Evolutionary conservation across 2,329 filamentous ascomycete genomes (phyloP), one percentile per base, ranked within the genome.

Genomic region (Uncinocarpus reesii): DNA sequence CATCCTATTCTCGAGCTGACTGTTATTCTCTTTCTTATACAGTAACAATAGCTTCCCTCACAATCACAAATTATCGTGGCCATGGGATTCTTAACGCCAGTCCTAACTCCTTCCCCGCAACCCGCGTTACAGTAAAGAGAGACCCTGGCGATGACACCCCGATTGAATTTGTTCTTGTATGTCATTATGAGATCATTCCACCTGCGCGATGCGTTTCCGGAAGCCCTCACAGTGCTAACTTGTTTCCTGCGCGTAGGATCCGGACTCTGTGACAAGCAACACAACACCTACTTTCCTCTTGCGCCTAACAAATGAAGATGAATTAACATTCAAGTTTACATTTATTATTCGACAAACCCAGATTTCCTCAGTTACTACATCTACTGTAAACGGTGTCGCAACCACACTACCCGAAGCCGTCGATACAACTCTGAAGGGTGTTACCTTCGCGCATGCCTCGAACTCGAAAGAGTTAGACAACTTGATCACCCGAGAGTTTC

Each of bases 361-460:
- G 58, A 67, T 68, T 31, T 60, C 64, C n/a, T 62, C 65, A 38
- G 57, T 56, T 72, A 79, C 59, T 72, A 81, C 62, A 57, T 74
- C 65, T 5, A 69, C 65, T 49, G 67, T 70, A 56, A 70, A 69
- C 56, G 67, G 68, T 32, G 70, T 76, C 20, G 69, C 74, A 31
- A 76, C 77, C 40, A 68, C 72, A 26, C 61, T 73, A 6, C 64
- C 71, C 8, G 67, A 70, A 47, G 58, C 71, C 4, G 62, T 73
- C 41, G 88, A 95, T 59, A 92, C 88, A 2, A 75, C 76, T 48
- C 84, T 98, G 59, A 88, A 83, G 52, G 88, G 90, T 44, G 75
- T 98, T 53, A 98, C 92, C 7, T 96, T 89, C 64, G 84, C 93
- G 53, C 90, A 90, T 65, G 90, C 86, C 35, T 86, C 89, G 0